Evolutionary conservation across 495 filamentous ascomycete genomes (phyloP), one percentile per base, ranked within the genome.

Genomic region (Penicillium odoratum): DNA sequence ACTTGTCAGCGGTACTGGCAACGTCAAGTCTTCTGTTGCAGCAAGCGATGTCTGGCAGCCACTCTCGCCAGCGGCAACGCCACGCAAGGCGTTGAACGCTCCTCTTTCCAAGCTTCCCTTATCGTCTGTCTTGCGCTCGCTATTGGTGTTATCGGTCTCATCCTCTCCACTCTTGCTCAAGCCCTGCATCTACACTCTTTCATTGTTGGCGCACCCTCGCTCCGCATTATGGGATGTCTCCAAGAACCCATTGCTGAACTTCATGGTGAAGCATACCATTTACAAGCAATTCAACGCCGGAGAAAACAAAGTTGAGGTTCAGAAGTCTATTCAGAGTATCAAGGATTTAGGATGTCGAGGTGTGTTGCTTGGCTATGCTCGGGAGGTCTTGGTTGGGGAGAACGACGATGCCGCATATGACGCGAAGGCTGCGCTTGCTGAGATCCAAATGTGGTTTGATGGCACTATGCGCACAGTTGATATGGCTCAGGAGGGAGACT

Each of bases 61-160:
- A 18, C 58, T 58, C 9, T 53, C 66, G 15, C 48, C 46, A 44
- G 43, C 53, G 26, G 40, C 56, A 8, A 55, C 65, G n/a, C 59
- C 63, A 38, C 68, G 63, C 11, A 65, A 65, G 51, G 57, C 61
- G 7, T 57, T 67, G 34, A 44, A 50, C 10, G 70, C 85, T 5
- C 85, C 89, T 4, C 72, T 96, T 29, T 83, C 88, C 3, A 80
- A 89, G 45, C 81, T 98, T 34, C 90, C 93, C 3, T 74, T 91
- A 0, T 82, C 81, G 15, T 85, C 80, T 25, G 79, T 98, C 47
- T 71, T 97, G 44, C 88, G 93, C 28, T 92, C 91, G 8, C 78
- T 93, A 57, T 77, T 90, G 55, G 88, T 92, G 13, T 88, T 89
- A 13, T 85, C 85, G 21, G 79, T 97, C 53, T 96, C 93, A 0